Percentiles rank a stretch among this genome's conserved stretches.
Evolutionary conservation across 73 alveolate genomes (phyloP).

Genomic region (Paramecium caudatum): DNA sequence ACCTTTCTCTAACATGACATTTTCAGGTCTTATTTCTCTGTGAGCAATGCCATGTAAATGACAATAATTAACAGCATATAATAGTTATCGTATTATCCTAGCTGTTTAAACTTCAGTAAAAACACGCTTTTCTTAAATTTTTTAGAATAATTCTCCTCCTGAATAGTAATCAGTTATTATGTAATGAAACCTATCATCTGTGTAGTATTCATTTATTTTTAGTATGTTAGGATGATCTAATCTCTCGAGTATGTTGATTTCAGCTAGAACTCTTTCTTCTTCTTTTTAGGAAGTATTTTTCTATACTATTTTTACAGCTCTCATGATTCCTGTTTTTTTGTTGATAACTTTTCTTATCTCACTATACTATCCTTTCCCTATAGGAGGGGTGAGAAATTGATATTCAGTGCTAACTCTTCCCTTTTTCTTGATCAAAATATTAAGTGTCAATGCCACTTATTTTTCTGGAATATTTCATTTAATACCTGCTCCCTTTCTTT

Average conservation of each 20-base stretch:
- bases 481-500: constrained; percentile 10
- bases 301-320: constrained; percentile 67
- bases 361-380: constrained; percentile 68
- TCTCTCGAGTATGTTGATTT: constrained; percentile 30
- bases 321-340: constrained; percentile 67
- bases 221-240: constrained; percentile 74
- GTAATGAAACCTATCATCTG: constrained; percentile 63
- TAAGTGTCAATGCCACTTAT: neutral
- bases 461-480: neutral
- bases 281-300: constrained; percentile 24
- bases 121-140: constrained; percentile 4
- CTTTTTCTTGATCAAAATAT: constrained; percentile 6
- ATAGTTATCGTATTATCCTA: constrained; percentile 77
- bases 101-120: constrained; percentile 74
- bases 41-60: constrained; percentile 84
- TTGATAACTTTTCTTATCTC: constrained; percentile 63
- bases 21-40: constrained; percentile 89
- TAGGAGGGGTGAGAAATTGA: constrained; percentile 50
- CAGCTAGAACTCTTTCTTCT: constrained; percentile 59
- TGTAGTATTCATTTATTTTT: constrained; percentile 71
- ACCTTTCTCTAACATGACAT: constrained; percentile 79
- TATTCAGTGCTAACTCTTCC: constrained; percentile 48
- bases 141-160: constrained; percentile 77
- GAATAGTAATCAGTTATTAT: constrained; percentile 76
- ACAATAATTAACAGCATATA: constrained; percentile 85